These are phyloP conservation scores for Thraustochytrium sp. DNA, from an alignment of 352 stramenopile genomes.

Conservation along the genomic window DNA sequence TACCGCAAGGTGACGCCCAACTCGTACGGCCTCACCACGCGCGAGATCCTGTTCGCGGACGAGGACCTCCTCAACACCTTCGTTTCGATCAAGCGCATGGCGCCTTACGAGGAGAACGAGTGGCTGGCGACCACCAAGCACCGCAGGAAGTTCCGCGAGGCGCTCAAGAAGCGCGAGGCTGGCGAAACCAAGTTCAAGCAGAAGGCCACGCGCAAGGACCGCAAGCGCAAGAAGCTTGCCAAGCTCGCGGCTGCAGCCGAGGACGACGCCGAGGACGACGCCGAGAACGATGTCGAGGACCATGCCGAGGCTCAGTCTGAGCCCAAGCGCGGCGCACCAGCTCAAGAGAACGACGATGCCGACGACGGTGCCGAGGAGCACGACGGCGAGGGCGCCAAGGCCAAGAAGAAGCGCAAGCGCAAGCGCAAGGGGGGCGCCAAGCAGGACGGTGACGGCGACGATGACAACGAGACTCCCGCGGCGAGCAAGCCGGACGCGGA, in stretches of 20 bases:
- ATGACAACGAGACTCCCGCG: neutral
- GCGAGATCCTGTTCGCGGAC: slow-evolving; percentile 94
- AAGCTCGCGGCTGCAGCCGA: neutral
- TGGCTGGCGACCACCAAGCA: slow-evolving; percentile 61
- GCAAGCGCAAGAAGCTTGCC: neutral
- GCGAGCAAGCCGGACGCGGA: neutral
- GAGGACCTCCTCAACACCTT: slow-evolving; percentile 92
- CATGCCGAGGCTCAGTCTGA: neutral
- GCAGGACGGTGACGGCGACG: neutral
- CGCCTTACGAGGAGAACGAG: slow-evolving; percentile 82
- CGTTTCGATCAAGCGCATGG: slow-evolving; percentile 93
- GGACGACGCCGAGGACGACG: neutral
- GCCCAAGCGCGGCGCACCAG: neutral
- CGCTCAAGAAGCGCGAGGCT: slow-evolving; percentile 53
- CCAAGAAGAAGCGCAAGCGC: neutral
- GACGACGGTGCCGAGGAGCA: neutral
- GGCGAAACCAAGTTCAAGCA: neutral
- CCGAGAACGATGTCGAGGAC: neutral
- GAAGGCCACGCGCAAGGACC: slow-evolving; percentile 19
- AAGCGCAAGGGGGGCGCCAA: neutral
- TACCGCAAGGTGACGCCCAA: slow-evolving; percentile 89
- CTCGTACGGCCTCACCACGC: slow-evolving; percentile 89
- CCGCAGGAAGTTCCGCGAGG: slow-evolving; percentile 63
- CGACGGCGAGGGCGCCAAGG: neutral
- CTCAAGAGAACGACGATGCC: neutral